Base-by-base conservation (phyloP, 2,329 filamentous ascomycete genomes). In the Colletotrichum endophyticum region DNA sequence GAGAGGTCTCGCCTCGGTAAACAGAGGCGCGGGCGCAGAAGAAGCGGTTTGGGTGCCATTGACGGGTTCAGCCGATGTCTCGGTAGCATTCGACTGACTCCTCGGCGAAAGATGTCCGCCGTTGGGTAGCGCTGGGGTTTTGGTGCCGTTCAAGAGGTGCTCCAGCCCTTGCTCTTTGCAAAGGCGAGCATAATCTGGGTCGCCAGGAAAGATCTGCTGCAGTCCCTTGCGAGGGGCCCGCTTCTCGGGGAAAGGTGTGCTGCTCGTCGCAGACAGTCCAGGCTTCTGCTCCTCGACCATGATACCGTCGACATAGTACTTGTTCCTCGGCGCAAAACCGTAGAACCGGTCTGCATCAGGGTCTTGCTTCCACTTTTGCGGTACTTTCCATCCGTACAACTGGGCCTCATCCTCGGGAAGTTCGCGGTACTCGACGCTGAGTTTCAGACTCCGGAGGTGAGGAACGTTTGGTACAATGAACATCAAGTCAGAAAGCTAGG, bases 401-500 rank as follows among this genome's bases (percentile, higher is more conserved):
- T 88, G 85, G 8, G 84, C 83, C 79, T 91, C 89, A 44, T 85
- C 84, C 79, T 91, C 90, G 15, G 90, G 85, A 13, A 92, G 84
- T 82, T 94, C 92, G 66, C 89, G 87, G 79, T 94, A 94, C 66
- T 89, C 88, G 66, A 94, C 88, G 11, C 88, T 86, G 67, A 94
- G 85, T 79, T 87, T 87, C 69, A 93, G 79, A 74, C 89, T 86
- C 68, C 87, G 88, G 25, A 94, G 87, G 80, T 94, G 92, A 34
- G 91, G 88, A 72, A 91, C 87, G 70, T 85, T 90, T 7, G 91
- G 88, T 13, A 93, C 84, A 57, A 90, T 88, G 78, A 86, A 89
- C 85, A 94, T 88, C 74, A 94, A 87, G 79, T 94, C 92, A 34
- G 91, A 92, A 70, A 91, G 86, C 91, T 93, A 78, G 3, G 57